Evolutionary conservation across 257 asterid genomes (phyloP).

Genomic region (Jasminum sambac): DNA sequence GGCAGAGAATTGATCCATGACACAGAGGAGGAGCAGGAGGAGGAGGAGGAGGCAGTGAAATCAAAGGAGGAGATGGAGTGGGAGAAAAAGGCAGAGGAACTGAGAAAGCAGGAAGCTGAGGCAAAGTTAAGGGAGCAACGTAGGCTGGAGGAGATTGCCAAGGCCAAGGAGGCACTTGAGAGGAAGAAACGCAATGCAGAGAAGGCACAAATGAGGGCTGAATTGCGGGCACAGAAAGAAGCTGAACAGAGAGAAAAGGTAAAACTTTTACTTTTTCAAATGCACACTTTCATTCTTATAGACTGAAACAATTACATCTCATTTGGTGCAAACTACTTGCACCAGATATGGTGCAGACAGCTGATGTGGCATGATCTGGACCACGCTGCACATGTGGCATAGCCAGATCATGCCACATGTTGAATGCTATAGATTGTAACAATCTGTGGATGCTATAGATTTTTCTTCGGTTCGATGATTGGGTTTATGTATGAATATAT

Average conservation of each 20-base stretch:
- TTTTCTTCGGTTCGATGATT: not conserved
- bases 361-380: no score
- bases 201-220: conserved; percentile 74
- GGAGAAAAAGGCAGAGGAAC: conserved; percentile 61
- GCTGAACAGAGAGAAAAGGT: conserved; percentile 93
- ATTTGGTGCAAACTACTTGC: no score
- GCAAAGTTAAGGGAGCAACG: conserved; percentile 75
- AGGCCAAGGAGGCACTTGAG: conserved; percentile 89
- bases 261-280: conserved; percentile 1
- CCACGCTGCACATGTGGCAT: no score
- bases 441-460: not conserved
- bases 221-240: conserved; percentile 74
- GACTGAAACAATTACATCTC: not conserved
- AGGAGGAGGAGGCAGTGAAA: conserved; percentile 37
- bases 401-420: no score
- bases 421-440: no score
- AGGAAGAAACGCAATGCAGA: conserved; percentile 83
- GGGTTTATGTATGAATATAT: conserved; percentile 21
- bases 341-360: no score
- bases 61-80: conserved; percentile 59
- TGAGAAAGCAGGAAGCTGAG: conserved; percentile 48
- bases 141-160: conserved; percentile 65
- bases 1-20: conserved; percentile 27
- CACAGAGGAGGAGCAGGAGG: conserved; percentile 32
- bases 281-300: not conserved